Evolutionary conservation across 78 protist species (phyloP), one percentile per base, ranked within the genome.

Genomic region (Polysphondylium violaceum): DNA sequence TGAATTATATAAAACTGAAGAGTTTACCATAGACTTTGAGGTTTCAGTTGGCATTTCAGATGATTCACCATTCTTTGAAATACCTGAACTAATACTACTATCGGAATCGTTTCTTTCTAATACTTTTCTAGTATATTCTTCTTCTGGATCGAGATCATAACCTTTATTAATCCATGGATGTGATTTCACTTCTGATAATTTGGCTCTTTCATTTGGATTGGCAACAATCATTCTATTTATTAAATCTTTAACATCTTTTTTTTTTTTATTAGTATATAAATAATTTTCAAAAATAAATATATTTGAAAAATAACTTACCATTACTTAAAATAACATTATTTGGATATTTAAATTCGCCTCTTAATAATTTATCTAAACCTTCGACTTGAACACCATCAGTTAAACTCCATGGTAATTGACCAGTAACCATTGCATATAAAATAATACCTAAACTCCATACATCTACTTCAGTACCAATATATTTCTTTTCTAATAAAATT

Each of bases 391-490:
- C 91, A 83, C 91, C 91, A 69, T 83, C 91, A 0, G 91, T 83
- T 31, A 83, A 38, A 0, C 71, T 69, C 94, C 94, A 88, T 23
- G 94, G 94, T n/a, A 88, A 61, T 69, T 88, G 88, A 23, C 94
- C 94, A 35, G 94, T 88, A 1, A 88, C 94, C 94, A 88, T 88
- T 71, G 94, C 86, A 50, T 73, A 88, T n/a, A 88, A 29, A 12
- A 88, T 88, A 11, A 88, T 75, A 60, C 87, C 81, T 19, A 74
- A 21, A 55, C 77, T 63, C 87, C 94, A 88, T 47, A 88, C 72
- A 65, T 88, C 94, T 7, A 73, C 94, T 44, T 92, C 95, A 47
- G 38, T 81, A 3, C 96, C 96, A 51, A 31, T 69, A 59, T 94
- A 94, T 51, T 67, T 61, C 47, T 61, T 86, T 51, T 94, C 96